Percentiles rank a stretch among this genome's conserved stretches.
phyloP scores from a whole-genome alignment of 1,284 basidiomycete genomes.

The Cronartium quercuum region DNA sequence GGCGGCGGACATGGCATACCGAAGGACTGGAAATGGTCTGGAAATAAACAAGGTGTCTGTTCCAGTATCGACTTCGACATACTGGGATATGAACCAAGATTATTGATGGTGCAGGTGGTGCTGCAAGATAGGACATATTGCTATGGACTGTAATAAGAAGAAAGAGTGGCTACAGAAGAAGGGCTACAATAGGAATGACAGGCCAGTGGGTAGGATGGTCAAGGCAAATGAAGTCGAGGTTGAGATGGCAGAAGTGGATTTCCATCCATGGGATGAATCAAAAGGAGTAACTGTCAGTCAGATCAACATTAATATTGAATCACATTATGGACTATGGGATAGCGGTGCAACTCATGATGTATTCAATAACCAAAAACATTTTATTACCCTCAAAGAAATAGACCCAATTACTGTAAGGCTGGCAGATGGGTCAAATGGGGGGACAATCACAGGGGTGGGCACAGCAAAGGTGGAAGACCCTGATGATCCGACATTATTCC shows the following conservation, averaged over 20 bases:
- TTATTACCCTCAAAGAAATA: background rate
- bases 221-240: background rate
- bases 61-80: background rate
- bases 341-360: background rate
- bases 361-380: background rate
- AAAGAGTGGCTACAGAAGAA: no score
- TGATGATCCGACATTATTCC: background rate
- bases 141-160: no score
- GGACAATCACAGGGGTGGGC: background rate
- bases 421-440: background rate
- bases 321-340: background rate
- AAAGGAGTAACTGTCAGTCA: background rate
- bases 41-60: background rate
- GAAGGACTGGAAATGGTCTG: background rate
- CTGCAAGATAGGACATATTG: no score
- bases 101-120: no score
- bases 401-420: background rate
- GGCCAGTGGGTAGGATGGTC: background rate
- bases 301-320: background rate
- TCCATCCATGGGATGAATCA: background rate
- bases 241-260: background rate
- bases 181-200: no score
- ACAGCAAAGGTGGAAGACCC: background rate
- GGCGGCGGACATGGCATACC: background rate
- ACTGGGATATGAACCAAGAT: background rate